Evolutionary conservation across 768 basidiomycete genomes (phyloP).

Genomic region (Boletellus ananiceps): DNA sequence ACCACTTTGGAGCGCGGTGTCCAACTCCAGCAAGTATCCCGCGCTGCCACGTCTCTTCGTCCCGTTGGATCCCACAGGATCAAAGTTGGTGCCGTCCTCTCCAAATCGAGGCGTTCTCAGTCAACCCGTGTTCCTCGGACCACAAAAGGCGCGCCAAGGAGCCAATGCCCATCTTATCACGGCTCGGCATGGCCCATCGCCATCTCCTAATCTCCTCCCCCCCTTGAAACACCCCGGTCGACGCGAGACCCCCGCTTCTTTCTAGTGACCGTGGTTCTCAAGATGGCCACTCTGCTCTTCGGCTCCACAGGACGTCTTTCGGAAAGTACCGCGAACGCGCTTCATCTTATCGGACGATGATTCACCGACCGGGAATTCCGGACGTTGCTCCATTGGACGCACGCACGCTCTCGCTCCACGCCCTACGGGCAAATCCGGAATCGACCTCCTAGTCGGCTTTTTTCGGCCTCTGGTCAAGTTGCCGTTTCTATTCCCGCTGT

Average conservation of each 20-base stretch:
- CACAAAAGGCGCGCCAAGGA: neutral
- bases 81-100: neutral
- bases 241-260: neutral
- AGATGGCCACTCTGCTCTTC: neutral
- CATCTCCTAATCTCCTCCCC: neutral
- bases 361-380: neutral
- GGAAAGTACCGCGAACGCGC: constrained; percentile 1
- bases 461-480: constrained; percentile 5
- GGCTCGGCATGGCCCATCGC: constrained; percentile 2
- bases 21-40: too few species aligned
- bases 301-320: neutral
- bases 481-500: constrained; percentile 1
- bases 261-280: constrained; percentile 19
- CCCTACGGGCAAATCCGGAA: constrained; percentile 8
- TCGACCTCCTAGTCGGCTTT: neutral
- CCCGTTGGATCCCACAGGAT: too few species aligned
- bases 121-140: constrained; percentile 14
- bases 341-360: neutral
- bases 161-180: constrained; percentile 20
- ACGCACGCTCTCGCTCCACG: neutral
- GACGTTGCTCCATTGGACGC: neutral
- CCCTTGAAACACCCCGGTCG: constrained; percentile 1
- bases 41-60: too few species aligned
- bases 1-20: too few species aligned
- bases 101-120: neutral